Percentiles rank a stretch among this genome's conserved stretches.
Evolutionary conservation across 768 basidiomycete genomes (phyloP).

Genomic region (Xanthoconium stramineum): DNA sequence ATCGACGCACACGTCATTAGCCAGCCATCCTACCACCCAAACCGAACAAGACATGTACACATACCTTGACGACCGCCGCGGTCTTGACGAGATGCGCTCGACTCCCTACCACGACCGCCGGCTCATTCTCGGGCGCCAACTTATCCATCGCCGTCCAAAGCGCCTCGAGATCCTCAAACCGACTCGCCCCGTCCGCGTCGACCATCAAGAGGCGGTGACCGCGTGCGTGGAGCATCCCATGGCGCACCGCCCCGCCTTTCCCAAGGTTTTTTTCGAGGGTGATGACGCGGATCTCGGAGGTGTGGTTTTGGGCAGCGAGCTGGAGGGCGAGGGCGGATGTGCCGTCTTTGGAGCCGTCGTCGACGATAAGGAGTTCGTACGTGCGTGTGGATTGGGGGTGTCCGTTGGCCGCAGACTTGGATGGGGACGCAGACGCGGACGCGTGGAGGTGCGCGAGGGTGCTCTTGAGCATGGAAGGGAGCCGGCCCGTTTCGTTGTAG

Average conservation of each 20-base stretch:
- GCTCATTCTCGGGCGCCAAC: conserved; percentile 45
- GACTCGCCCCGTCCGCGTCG: conserved; percentile 92
- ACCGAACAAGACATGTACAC: not conserved
- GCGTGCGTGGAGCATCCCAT: conserved; percentile 82
- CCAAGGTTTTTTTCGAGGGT: conserved; percentile 78
- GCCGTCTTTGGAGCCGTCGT: conserved; percentile 83
- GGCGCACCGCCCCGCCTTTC: conserved; percentile 91
- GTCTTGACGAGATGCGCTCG: conserved; percentile 90
- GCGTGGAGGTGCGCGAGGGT: conserved; percentile 64
- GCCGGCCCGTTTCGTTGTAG: conserved; percentile 82
- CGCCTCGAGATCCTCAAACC: conserved; percentile 79
- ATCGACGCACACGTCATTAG: not conserved
- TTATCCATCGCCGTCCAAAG: conserved; percentile 74
- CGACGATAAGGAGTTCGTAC: conserved; percentile 83
- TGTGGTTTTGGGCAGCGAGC: conserved; percentile 54
- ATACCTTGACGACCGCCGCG: conserved; percentile 89
- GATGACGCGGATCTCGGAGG: conserved; percentile 71
- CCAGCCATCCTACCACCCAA: no score
- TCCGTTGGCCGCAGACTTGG: not conserved
- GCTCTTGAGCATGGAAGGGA: conserved; percentile 80
- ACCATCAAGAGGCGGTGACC: conserved; percentile 84
- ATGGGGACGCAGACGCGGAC: conserved; percentile 4
- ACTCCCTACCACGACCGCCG: conserved; percentile 79
- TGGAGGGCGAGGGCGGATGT: conserved; percentile 65
- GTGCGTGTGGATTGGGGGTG: conserved; percentile 41